phyloP scores from a whole-genome alignment of 2,329 filamentous ascomycete genomes.

The Tolypocladium sp. region DNA sequence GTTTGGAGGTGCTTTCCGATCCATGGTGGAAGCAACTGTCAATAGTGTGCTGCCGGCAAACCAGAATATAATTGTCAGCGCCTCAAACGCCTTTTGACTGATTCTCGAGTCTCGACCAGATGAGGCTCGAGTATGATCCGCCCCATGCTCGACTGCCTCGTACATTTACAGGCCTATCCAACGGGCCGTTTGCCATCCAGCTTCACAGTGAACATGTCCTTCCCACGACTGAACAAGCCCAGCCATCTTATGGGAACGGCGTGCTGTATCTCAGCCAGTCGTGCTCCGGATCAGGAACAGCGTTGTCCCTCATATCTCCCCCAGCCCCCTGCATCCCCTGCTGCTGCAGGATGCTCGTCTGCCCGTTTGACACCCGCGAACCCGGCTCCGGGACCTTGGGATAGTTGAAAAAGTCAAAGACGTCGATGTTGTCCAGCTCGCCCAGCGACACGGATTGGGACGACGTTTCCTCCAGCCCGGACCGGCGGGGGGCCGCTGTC shows the following conservation, averaged over 20 bases:
- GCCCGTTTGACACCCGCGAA: conserved; percentile 8
- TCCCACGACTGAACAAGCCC: no score
- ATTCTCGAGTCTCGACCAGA: not conserved
- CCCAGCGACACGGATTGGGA: conserved; percentile 27
- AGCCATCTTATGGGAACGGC: not conserved
- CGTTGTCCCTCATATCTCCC: not conserved
- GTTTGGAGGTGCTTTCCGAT: no score
- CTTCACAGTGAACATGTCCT: no score
- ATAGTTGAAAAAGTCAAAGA: conserved; percentile 37
- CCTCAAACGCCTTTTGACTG: not conserved
- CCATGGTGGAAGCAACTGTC: no score
- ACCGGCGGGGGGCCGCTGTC: conserved; percentile 24
- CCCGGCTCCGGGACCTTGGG: conserved; percentile 20
- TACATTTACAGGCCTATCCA: no score
- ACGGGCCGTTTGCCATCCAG: not conserved
- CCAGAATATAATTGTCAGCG: no score
- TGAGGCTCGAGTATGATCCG: not conserved
- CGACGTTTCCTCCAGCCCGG: conserved; percentile 27
- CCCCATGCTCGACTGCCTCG: not conserved
- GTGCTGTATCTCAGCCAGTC: conserved; percentile 10
- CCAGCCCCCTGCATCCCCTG: conserved; percentile 4
- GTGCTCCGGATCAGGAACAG: conserved; percentile 6
- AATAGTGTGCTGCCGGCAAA: no score
- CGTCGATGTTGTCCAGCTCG: conserved; percentile 33
- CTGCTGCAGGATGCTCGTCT: conserved; percentile 13